Conservation (phyloP, 768 basidiomycete species). For the Tylopilus rubrobrunneus region DNA sequence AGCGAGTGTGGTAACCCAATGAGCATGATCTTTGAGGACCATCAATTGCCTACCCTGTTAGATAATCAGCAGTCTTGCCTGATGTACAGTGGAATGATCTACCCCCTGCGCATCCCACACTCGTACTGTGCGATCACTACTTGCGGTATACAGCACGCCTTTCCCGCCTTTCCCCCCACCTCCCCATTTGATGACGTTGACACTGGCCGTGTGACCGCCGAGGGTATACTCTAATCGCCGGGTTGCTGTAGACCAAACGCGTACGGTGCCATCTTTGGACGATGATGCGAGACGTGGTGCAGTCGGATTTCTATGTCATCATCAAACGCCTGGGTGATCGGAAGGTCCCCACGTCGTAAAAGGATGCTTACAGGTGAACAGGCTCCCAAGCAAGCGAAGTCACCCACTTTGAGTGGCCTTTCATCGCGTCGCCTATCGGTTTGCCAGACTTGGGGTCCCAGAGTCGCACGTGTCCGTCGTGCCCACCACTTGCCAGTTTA, state of each 20-base stretch:
- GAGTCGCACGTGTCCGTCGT: constrained; percentile 88
- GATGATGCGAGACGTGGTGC: constrained; percentile 88
- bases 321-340: constrained; percentile 5
- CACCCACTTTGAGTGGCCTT: constrained; percentile 96
- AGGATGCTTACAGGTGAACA: constrained; percentile 69
- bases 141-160: constrained; percentile 90
- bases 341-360: background rate
- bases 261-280: constrained; percentile 93
- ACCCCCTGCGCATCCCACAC: constrained; percentile 90
- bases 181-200: constrained; percentile 96
- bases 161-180: constrained; percentile 64
- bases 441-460: constrained; percentile 96
- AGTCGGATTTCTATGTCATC: constrained; percentile 56
- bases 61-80: constrained; percentile 2
- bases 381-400: constrained; percentile 96
- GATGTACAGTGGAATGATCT: constrained; percentile 17
- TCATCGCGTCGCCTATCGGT: constrained; percentile 81
- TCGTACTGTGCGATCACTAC: constrained; percentile 89
- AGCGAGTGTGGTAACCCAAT: constrained; percentile 97
- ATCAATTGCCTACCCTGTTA: constrained; percentile 79
- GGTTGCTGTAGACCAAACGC: constrained; percentile 83
- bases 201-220: constrained; percentile 90
- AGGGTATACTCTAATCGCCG: constrained; percentile 77
- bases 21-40: constrained; percentile 90
- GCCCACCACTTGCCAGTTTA: constrained; percentile 87